Evolutionary conservation across 192 early-diverging fungal genomes (phyloP).

Genomic region (Coemansia sp.): DNA sequence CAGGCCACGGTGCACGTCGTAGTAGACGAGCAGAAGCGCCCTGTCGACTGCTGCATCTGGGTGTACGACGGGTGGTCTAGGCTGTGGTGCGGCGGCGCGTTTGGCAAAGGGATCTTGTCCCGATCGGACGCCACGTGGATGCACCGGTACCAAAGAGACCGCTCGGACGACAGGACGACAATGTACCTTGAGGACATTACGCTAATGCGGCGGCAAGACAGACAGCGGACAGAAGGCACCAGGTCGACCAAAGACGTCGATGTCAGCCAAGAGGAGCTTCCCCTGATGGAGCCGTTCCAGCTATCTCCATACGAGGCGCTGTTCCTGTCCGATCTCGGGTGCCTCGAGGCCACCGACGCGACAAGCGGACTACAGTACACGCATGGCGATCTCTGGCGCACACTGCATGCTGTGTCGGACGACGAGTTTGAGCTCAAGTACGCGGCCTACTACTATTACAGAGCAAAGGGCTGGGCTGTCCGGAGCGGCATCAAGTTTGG

Average conservation of each 20-base stretch:
- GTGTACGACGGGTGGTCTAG: background rate
- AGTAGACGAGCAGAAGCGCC: background rate
- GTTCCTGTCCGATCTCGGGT: conserved; percentile 65
- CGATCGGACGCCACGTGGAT: conserved; percentile 79
- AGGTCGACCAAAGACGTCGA: background rate
- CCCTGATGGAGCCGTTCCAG: conserved; percentile 63
- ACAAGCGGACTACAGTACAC: background rate
- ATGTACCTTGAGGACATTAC: conserved; percentile 43
- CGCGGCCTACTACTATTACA: conserved; percentile 80
- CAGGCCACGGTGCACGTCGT: conserved; percentile 20
- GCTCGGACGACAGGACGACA: background rate
- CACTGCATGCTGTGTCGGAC: conserved; percentile 2
- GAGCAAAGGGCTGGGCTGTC: conserved; percentile 80
- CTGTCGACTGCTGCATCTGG: conserved; percentile 43
- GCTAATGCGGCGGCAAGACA: conserved; percentile 18
- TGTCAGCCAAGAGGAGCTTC: conserved; percentile 7
- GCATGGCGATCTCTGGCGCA: conserved; percentile 20
- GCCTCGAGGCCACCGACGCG: conserved; percentile 49
- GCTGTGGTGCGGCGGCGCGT: conserved; percentile 67
- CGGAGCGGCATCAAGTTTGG: conserved; percentile 84
- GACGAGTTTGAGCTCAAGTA: conserved; percentile 63
- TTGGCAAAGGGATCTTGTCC: conserved; percentile 76
- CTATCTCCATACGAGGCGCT: conserved; percentile 72
- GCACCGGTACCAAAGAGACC: conserved; percentile 24
- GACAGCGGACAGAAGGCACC: conserved; percentile 11